These are phyloP conservation scores for Globisporangium radiosum DNA, from an alignment of 352 stramenopile species.

Conservation along the genomic window DNA sequence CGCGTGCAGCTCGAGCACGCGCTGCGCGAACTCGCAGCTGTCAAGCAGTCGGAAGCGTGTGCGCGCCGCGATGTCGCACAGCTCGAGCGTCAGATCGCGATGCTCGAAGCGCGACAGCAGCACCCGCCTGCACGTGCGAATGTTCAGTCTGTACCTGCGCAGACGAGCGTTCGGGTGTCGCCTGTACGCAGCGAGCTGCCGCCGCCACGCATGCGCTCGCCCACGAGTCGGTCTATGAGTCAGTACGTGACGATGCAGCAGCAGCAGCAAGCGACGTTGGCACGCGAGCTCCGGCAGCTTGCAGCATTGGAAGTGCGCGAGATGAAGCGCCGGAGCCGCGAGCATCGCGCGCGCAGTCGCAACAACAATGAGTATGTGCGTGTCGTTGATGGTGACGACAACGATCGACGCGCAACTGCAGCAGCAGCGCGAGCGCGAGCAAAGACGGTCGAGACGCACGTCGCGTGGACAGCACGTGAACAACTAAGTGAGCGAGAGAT, in stretches of 20 bases:
- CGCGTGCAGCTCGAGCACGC: slow-evolving; percentile 22
- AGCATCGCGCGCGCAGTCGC: slow-evolving; percentile 4
- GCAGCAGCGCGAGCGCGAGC: no score
- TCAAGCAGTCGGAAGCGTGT: slow-evolving; percentile 17
- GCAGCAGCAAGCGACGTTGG: slow-evolving; percentile 34
- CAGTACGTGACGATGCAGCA: slow-evolving; percentile 19
- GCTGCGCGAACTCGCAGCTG: slow-evolving; percentile 6
- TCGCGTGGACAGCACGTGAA: no score
- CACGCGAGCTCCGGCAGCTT: slow-evolving; percentile 26
- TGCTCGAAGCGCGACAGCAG: slow-evolving; percentile 10
- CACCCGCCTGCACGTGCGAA: no score
- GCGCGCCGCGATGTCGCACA: slow-evolving; percentile 20
- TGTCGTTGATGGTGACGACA: no score
- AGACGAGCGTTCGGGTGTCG: no score
- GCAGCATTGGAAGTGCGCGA: slow-evolving; percentile 29
- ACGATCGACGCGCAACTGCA: no score
- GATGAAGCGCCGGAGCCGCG: slow-evolving; percentile 18
- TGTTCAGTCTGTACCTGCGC: no score
- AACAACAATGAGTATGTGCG: no score
- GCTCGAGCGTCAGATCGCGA: slow-evolving; percentile 21
- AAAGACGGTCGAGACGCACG: no score
- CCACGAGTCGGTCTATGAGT: slow-evolving; percentile 9
- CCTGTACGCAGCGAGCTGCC: not conserved
- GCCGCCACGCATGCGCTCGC: not conserved
- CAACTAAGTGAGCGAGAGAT: no score